Evolutionary conservation across 1,284 basidiomycete species (phyloP), one percentile per base, ranked within the genome.

Genomic region (Entoloma clypeatum): DNA sequence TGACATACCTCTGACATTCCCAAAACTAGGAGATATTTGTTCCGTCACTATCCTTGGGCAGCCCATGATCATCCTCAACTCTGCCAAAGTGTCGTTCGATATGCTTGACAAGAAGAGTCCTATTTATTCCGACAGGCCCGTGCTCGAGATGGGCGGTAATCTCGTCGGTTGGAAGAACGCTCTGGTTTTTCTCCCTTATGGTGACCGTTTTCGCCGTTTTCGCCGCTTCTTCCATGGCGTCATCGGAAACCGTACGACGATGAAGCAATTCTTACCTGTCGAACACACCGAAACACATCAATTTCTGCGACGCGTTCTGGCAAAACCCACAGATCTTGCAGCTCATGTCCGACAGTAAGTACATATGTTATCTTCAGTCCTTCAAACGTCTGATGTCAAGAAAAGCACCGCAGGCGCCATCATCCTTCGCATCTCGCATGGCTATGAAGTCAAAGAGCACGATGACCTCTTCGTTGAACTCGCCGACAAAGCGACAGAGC

Each of bases 51-150:
- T 83, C 23, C 61, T 84, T 11, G 81, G 81, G 1, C 79, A 81
- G 46, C 67, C 75, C 26, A 62, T 82, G 23, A 57, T 86, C 35
- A 65, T 85, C 36, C 55, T 86, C 23, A 82, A 81, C 57, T 77
- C 73, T 7, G 61, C 67, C 6, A 64, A 74, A 51, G 54, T 65
- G 21, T 78, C 79, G 3, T 53, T 64, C 36, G 79, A 80, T 29
- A 67, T 86, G 59, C 68, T 86, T 33, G 79, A 85, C 56, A 81
- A 78, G 61, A 78, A 80, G 52, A 77, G 77, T 43, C 63, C 73
- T n/a, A 74, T 76, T 38, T 85, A 84, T 58, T 84, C 83, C 5
- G 79, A 81, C 50, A 73, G 83, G n/a, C 81, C 83, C 0, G 60
- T 64, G 22, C 55, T 73, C 18, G 69, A 70, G 16, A 75, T 77